Evolutionary conservation across 2,329 filamentous ascomycete species (phyloP), one percentile per base, ranked within the genome.

Genomic region (Septoria petroselini): DNA sequence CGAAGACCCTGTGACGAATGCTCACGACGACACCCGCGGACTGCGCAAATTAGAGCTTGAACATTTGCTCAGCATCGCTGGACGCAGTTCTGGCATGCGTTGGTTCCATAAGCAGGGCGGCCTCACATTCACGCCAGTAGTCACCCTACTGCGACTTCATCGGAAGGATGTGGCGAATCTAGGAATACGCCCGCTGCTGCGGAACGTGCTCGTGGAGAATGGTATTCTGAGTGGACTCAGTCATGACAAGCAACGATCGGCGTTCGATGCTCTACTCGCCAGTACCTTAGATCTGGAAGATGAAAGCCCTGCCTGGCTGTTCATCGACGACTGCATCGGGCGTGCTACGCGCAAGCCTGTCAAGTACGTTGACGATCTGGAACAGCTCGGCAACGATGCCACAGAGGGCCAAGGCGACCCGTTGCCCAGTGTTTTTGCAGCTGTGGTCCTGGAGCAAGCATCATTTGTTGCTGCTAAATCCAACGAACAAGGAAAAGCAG

Each of bases 251-350:
- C 54, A 55, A 8, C 58, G 63, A 9, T 64, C 70, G 27, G 64
- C 71, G 17, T 57, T 75, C 0, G 71, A 74, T 53, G 72, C 54
- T 65, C 75, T 63, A 65, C 76, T 63, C 57, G 84, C 62, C 54
- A 76, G 58, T 71, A 74, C 60, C 61, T 47, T 52, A 4, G 15
- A 52, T 1, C 23, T 56, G 7, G 43, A 45, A 14, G 50, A 55
- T 15, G 50, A 48, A 62, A 63, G 71, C 11, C 58, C 64, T 0
- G 64, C 90, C 1, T 86, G 86, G 71, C 68, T 74, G 0, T 94
- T 93, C 63, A 67, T 96, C 19, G 91, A 96, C 63, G 90, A 94
- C 55, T 94, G 88, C 67, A 76, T 88, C 44, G 82, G 81, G 23
- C 81, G 91, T 18, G 87, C 88, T 58, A 83, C 84, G 12, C 83